These are phyloP conservation scores for Lachnellula willkommii DNA, from an alignment of 2,329 filamentous ascomycete genomes.

Conservation along the genomic window DNA sequence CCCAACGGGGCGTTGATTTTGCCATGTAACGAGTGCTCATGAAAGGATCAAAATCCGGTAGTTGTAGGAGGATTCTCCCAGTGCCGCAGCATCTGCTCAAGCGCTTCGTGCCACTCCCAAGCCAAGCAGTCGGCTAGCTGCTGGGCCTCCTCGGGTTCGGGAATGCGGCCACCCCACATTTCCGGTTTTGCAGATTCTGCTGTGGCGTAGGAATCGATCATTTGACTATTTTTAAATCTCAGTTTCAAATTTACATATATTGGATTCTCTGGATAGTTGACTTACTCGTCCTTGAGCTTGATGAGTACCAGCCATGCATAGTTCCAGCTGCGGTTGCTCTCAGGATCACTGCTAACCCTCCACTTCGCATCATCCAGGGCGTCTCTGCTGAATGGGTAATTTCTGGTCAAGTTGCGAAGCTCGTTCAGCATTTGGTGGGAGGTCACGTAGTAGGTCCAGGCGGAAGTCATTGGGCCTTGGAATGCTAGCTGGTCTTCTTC, in stretches of 20 bases:
- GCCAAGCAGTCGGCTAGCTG: constrained; percentile 59
- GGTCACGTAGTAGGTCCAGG: constrained; percentile 67
- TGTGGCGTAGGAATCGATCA: constrained; percentile 57
- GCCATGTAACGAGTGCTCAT: background rate
- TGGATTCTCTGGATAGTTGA: constrained; percentile 12
- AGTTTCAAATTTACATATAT: background rate
- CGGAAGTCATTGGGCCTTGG: constrained; percentile 60
- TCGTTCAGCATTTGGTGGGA: constrained; percentile 66
- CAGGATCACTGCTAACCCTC: constrained; percentile 58
- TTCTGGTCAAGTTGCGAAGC: constrained; percentile 60
- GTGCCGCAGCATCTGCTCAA: constrained; percentile 62
- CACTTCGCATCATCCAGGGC: constrained; percentile 60
- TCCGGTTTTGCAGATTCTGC: constrained; percentile 55
- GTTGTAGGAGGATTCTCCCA: constrained; percentile 60
- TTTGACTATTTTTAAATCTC: constrained; percentile 38
- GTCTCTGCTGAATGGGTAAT: constrained; percentile 62
- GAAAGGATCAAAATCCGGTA: constrained; percentile 42
- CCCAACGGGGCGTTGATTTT: background rate
- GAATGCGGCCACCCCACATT: constrained; percentile 63
- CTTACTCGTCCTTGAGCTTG: constrained; percentile 62
- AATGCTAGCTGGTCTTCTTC: constrained; percentile 53
- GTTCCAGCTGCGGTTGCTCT: constrained; percentile 69
- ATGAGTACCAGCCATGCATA: constrained; percentile 65
- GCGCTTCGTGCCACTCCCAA: constrained; percentile 60
- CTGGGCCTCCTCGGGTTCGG: constrained; percentile 49